Evolutionary conservation across 1,284 basidiomycete species (phyloP), one percentile per base, ranked within the genome.

Genomic region (Coniferiporia sulphurascens): DNA sequence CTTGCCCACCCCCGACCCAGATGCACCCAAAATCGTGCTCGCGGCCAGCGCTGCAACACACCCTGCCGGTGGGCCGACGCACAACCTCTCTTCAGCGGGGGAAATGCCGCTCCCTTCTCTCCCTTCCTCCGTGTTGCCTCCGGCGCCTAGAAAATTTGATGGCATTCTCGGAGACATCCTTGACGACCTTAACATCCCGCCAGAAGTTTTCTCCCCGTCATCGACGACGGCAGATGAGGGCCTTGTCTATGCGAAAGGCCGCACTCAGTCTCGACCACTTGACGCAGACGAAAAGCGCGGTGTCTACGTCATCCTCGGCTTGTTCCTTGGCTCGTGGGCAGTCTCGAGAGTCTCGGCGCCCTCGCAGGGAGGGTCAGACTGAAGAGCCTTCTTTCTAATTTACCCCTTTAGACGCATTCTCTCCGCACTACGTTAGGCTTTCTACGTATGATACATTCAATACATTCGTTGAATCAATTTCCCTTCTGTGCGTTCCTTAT

Each of bases 11-110:
- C 56, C 62, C 9, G 73, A 74, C 32, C 65, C 72, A 9, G 61
- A 67, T 1, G 68, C 75, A 15, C 89, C 90, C 36, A 91, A 87
- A 70, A 73, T 95, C 55, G 74, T 91, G 46, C 84, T 92, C 48
- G 82, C 91, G 43, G 83, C 84, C 13, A 86, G 86, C 6, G 77
- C 81, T 4, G 77, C 78, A 21, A 88, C 86, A 0, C 83, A 87
- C 67, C 76, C 74, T 41, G 82, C 76, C 59, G 86, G 83, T 41
- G 87, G 87, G 3, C 87, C 87, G 17, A 81, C 82, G 1, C 78
- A 87, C 67, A 83, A 80, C 62, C 74, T 86, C 66, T 69, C 72
- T 46, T 48, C 57, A 17, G 55, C 67, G 7, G 55, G 59, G 36
- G 70, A 73, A 17, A 54, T 19, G 56, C 51, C 48, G 54, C 27